A percentile compares a stretch with the other conserved stretches of the same genome.
Evolutionary conservation across 2,329 filamentous ascomycete species (phyloP).

Genomic region (Coniosporium tulheliwenetii): DNA sequence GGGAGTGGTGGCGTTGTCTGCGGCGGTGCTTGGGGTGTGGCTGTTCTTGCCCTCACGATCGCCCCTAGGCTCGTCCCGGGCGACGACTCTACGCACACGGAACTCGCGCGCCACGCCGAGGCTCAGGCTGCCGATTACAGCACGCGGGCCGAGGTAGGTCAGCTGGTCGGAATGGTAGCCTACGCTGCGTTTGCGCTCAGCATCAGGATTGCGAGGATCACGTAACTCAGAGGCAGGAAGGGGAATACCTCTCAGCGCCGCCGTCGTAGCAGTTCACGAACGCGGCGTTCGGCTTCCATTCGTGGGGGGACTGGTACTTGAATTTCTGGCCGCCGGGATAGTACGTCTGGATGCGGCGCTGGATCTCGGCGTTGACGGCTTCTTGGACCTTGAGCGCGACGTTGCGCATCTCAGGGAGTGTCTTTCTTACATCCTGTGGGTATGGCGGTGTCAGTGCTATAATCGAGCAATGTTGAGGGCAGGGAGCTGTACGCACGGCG

Average conservation of each 20-base stretch:
- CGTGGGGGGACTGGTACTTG: conserved; percentile 54
- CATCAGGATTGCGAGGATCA: not conserved
- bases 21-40: conserved; percentile 6
- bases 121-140: conserved; percentile 79
- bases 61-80: conserved; percentile 26
- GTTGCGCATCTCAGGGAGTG: conserved; percentile 57
- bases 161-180: conserved; percentile 89
- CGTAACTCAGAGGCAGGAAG: too few relatives aligned
- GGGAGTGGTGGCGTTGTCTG: conserved; percentile 13
- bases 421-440: conserved; percentile 52
- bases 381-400: conserved; percentile 56
- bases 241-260: conserved; percentile 41
- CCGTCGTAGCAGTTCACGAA: conserved; percentile 93
- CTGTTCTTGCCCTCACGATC: conserved; percentile 16
- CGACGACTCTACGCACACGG: conserved; percentile 62
- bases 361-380: conserved; percentile 66
- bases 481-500: conserved; percentile 25
- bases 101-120: conserved; percentile 90
- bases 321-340: conserved; percentile 61
- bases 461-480: not conserved
- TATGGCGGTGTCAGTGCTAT: not conserved
- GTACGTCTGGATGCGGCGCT: conserved; percentile 48
- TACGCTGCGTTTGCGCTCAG: conserved; percentile 31
- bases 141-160: conserved; percentile 78
- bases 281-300: conserved; percentile 76